phyloP scores from a whole-genome alignment of 495 filamentous ascomycete genomes.

The Diplogelasinospora grovesii region DNA sequence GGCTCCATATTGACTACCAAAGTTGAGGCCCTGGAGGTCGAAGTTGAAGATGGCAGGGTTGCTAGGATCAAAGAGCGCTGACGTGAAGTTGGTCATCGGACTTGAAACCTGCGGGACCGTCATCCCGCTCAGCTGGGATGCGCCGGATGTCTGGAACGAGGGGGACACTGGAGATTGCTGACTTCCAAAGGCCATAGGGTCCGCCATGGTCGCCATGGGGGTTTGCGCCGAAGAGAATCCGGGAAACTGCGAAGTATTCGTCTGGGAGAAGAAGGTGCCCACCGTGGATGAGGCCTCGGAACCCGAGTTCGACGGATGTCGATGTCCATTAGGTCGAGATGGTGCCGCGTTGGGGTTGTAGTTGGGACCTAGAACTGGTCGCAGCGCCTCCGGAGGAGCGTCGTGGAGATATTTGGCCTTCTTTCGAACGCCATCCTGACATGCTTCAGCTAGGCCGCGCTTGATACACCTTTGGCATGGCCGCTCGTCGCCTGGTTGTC shows the following conservation, averaged over 20 bases:
- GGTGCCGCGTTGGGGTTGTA: slow-evolving; percentile 40
- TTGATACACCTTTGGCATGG: slow-evolving; percentile 94
- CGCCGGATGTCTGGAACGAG: slow-evolving; percentile 44
- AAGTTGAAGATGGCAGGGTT: slow-evolving; percentile 91
- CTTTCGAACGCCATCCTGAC: slow-evolving; percentile 93
- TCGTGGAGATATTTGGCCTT: slow-evolving; percentile 99
- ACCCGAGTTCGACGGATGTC: slow-evolving; percentile 23
- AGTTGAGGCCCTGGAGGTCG: slow-evolving; percentile 87
- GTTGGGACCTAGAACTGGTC: slow-evolving; percentile 49
- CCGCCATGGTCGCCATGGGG: slow-evolving; percentile 30
- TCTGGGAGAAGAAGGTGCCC: slow-evolving; percentile 31
- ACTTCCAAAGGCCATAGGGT: slow-evolving; percentile 47
- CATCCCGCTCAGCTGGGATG: slow-evolving; percentile 23
- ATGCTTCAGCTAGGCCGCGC: slow-evolving; percentile 78
- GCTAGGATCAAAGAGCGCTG: slow-evolving; percentile 72
- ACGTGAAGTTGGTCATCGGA: slow-evolving; percentile 43
- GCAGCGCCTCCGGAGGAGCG: slow-evolving; percentile 67
- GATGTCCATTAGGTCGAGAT: slow-evolving; percentile 25
- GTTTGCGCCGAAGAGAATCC: slow-evolving; percentile 22
- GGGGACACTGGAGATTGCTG: slow-evolving; percentile 68
- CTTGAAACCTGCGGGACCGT: slow-evolving; percentile 23
- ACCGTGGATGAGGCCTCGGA: slow-evolving; percentile 29
- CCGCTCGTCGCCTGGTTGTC: slow-evolving; percentile 66
- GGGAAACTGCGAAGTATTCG: slow-evolving; percentile 31
- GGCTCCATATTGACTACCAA: slow-evolving; percentile 90